Conservation (phyloP, 1,139 yeast species). For the Arxiozyma heterogenica region DNA sequence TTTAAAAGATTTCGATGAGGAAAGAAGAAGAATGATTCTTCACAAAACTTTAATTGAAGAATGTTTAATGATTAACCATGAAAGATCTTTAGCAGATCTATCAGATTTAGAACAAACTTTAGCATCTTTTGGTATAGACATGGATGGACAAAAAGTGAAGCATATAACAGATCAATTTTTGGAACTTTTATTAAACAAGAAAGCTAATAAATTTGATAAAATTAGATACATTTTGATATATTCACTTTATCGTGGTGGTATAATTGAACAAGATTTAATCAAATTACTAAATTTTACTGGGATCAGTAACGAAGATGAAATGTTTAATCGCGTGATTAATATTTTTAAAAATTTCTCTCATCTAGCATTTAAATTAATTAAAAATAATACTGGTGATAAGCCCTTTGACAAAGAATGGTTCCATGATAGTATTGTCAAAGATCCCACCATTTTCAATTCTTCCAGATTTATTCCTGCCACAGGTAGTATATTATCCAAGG, state of each 20-base stretch:
- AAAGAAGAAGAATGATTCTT: conserved; percentile 48
- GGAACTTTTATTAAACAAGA: conserved; percentile 45
- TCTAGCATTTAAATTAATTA: conserved; percentile 61
- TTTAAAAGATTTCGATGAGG: conserved; percentile 58
- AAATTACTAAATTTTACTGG: conserved; percentile 67
- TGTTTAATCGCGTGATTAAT: conserved; percentile 37
- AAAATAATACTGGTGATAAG: conserved; percentile 35
- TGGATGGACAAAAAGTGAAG: conserved; percentile 60
- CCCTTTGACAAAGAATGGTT: conserved; percentile 40
- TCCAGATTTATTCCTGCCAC: conserved; percentile 71
- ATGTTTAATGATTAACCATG: conserved; percentile 45
- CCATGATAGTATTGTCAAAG: conserved; percentile 46
- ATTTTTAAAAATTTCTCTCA: conserved; percentile 57
- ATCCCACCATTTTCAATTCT: conserved; percentile 61
- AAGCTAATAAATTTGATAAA: conserved; percentile 51
- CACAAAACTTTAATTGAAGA: conserved; percentile 55
- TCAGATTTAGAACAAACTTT: conserved; percentile 71
- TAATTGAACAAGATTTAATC: conserved; percentile 61
- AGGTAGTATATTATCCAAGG: conserved; percentile 46
- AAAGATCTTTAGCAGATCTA: conserved; percentile 48
- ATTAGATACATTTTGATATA: conserved; percentile 70
- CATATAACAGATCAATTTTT: conserved; percentile 61
- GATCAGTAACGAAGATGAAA: conserved; percentile 46
- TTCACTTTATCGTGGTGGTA: conserved; percentile 77
- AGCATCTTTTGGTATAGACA: conserved; percentile 61